Conservation (phyloP, 2,329 filamentous ascomycete species). For the Tetracladium maxilliforme region DNA sequence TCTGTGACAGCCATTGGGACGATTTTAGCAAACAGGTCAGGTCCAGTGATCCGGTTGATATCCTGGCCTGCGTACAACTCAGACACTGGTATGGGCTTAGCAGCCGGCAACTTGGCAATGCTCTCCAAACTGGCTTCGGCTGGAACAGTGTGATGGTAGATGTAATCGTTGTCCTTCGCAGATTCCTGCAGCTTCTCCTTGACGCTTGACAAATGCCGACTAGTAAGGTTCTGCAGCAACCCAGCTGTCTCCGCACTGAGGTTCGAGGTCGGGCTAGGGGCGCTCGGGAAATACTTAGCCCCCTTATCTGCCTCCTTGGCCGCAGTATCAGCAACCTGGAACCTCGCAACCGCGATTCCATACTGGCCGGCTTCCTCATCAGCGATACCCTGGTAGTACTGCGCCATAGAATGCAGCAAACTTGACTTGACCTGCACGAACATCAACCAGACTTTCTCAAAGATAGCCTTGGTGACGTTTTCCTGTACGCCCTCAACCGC, state of each 20-base stretch:
- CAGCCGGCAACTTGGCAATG: slow-evolving; percentile 83
- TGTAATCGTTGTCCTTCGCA: slow-evolving; percentile 91
- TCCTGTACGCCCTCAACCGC: slow-evolving; percentile 84
- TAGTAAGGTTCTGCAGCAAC: slow-evolving; percentile 66
- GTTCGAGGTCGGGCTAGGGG: slow-evolving; percentile 69
- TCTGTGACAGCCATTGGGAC: slow-evolving; percentile 93
- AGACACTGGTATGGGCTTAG: slow-evolving; percentile 92
- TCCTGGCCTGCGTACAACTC: slow-evolving; percentile 96
- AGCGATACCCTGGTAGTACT: slow-evolving; percentile 84
- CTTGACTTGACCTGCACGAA: slow-evolving; percentile 74
- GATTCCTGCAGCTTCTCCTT: slow-evolving; percentile 67
- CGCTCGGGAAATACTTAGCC: slow-evolving; percentile 67
- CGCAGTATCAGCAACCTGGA: slow-evolving; percentile 66
- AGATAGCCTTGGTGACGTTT: slow-evolving; percentile 78
- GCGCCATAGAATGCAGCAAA: slow-evolving; percentile 71
- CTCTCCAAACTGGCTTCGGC: slow-evolving; percentile 67
- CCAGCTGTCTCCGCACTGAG: slow-evolving; percentile 65
- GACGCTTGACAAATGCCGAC: slow-evolving; percentile 65
- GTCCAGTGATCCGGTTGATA: slow-evolving; percentile 90
- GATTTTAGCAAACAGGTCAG: slow-evolving; percentile 93
- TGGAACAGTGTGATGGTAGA: slow-evolving; percentile 89
- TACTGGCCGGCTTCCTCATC: slow-evolving; percentile 84
- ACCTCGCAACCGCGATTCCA: slow-evolving; percentile 68
- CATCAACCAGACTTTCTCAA: slow-evolving; percentile 85
- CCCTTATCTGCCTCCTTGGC: slow-evolving; percentile 66